Base-by-base conservation (phyloP, 495 filamentous ascomycete species). In the Ramalina peruviana region DNA sequence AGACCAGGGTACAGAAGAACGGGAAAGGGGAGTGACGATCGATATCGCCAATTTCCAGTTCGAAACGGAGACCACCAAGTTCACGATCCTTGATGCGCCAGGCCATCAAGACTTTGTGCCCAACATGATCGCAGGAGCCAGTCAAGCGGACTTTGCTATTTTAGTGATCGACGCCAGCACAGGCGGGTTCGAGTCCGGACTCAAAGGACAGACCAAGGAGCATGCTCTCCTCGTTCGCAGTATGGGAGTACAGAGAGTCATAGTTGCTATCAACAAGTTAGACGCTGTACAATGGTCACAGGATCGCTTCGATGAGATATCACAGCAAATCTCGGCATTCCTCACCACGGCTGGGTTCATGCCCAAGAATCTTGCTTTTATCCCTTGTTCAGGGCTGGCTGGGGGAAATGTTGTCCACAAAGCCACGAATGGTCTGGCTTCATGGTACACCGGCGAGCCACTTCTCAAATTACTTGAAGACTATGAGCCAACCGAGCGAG, bases 111-210 rank as follows among this genome's bases (percentile, higher is more conserved):
- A 98, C 58, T 98, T 97, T 62, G 86, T 97, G 38, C 92, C 92
- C 2, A 97, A 95, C 63, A 98, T 98, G 92, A 96, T 98, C 60
- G 93, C 89, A 3, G 92, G 92, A 0, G 88, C 89, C 21, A 87
- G 83, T 38, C 90, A 96, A 64, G 92, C 92, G 3, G 93, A 98
- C 63, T 95, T 97, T 62, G 93, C 90, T 0, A 83, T 98, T 9
- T 71, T 98, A 5, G 92, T 98, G 33, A 85, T 98, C 46, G 92
- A 98, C 62, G 81, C 92, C 20, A 79, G 81, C 46, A 82, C 75
- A 0, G 88, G 89, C 20, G 87, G 85, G 21, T 96, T 96, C 54
- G 92, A 98, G 62, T 84, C 87, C 1, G 92, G 92, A 0, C 72
- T 98, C 36, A 89, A 82, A 57, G 92, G 92, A 1, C 92, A 98